phyloP scores from a whole-genome alignment of 1,139 yeast species.

The Candida smagusa region DNA sequence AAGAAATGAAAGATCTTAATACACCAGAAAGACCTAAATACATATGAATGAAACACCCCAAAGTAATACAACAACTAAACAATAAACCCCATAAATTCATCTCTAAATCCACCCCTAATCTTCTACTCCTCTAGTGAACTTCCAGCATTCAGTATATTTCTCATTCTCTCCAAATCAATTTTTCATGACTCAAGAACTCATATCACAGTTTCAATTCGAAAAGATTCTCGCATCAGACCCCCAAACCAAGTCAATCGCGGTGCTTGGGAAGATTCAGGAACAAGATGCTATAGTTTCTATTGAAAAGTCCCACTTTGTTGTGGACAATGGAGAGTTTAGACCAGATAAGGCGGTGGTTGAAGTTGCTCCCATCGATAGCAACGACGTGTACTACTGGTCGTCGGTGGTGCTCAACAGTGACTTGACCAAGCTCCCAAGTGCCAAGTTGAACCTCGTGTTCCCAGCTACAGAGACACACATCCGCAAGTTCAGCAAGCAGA shows the following conservation, averaged over 20 bases:
- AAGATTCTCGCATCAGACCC: slow-evolving; percentile 54
- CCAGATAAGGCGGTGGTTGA: slow-evolving; percentile 26
- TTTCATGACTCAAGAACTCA: slow-evolving; percentile 16
- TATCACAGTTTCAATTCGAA: slow-evolving; percentile 36
- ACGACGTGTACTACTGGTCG: slow-evolving; percentile 88
- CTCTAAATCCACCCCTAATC: no score
- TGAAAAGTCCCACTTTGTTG: slow-evolving; percentile 51
- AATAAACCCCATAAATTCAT: no score
- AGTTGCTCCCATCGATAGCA: slow-evolving; percentile 51
- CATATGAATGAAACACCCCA: no score
- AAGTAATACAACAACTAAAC: no score
- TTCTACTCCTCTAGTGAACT: no score
- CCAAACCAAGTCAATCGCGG: slow-evolving; percentile 56
- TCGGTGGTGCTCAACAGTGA: slow-evolving; percentile 49
- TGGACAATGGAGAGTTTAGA: slow-evolving; percentile 17
- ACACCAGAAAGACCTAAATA: no score
- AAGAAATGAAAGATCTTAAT: no score
- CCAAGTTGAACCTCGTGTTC: slow-evolving; percentile 72
- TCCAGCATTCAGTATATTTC: no score
- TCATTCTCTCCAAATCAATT: no score
- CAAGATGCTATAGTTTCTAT: slow-evolving; percentile 67
- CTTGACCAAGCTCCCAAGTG: slow-evolving; percentile 50
- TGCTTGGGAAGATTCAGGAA: slow-evolving; percentile 60
- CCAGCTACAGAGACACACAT: slow-evolving; percentile 92
- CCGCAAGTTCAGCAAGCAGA: slow-evolving; percentile 62